Conservation (phyloP, 1,284 basidiomycete genomes). For the Ganoderma boninense region DNA sequence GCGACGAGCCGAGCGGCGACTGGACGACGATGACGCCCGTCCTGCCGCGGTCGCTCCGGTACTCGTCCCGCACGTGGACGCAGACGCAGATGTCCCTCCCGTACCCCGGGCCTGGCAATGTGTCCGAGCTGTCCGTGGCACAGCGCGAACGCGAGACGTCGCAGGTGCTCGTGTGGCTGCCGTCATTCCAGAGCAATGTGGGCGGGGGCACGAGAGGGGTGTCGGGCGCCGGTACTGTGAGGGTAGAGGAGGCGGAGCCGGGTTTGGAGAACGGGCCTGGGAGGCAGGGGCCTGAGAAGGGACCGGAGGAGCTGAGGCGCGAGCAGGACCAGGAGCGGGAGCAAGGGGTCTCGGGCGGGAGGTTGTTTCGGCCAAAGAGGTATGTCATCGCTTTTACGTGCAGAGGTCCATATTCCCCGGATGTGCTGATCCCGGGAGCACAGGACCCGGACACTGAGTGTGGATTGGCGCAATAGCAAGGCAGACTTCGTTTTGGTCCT, state of each 20-base stretch:
- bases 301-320: background rate
- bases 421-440: background rate
- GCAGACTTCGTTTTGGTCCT: background rate
- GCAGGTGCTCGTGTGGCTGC: conserved; percentile 10
- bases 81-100: background rate
- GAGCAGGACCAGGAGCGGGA: background rate
- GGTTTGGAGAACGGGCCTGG: background rate
- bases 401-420: too few species aligned
- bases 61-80: background rate
- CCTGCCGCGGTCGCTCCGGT: background rate
- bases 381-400: background rate
- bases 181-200: conserved; percentile 4
- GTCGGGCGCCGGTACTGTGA: background rate
- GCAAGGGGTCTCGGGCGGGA: background rate
- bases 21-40: conserved; percentile 1
- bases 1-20: background rate
- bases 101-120: background rate
- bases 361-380: background rate
- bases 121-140: background rate
- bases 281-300: background rate
- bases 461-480: background rate
- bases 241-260: background rate
- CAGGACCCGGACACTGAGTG: background rate
- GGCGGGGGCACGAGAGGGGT: background rate
- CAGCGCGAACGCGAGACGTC: background rate